Evolutionary conservation across 768 basidiomycete genomes (phyloP).

Genomic region (Russula earlei): DNA sequence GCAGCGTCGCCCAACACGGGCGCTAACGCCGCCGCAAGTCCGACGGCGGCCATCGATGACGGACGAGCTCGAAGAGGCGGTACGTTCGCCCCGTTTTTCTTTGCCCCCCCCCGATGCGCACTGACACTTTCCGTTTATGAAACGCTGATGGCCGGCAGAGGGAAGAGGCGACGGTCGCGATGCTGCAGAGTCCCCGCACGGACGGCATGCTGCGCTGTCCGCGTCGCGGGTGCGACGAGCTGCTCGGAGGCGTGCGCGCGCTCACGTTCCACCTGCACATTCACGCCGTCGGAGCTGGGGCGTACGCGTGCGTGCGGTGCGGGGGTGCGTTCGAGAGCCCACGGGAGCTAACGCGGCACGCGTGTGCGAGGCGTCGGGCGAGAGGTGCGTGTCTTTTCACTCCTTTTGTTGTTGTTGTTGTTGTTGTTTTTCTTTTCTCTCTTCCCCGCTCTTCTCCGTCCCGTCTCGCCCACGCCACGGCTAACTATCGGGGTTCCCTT

Average conservation of each 20-base stretch:
- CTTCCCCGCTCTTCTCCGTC: no score
- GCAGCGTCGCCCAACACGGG: conserved; percentile 5
- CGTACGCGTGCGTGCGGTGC: conserved; percentile 11
- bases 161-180: conserved; percentile 16
- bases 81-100: background rate
- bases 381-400: conserved; percentile 3
- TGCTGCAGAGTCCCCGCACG: conserved; percentile 10
- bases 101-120: no score
- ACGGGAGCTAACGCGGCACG: conserved; percentile 14
- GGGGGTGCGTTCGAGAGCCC: conserved; percentile 12
- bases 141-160: background rate
- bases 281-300: conserved; percentile 5
- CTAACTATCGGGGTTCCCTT: background rate
- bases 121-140: no score
- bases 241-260: conserved; percentile 14
- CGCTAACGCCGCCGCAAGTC: conserved; percentile 12
- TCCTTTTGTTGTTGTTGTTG: background rate
- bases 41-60: conserved; percentile 6
- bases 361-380: conserved; percentile 13
- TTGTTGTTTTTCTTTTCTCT: background rate
- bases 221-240: conserved; percentile 9
- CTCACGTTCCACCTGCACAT: conserved; percentile 20
- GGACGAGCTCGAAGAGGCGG: conserved; percentile 18
- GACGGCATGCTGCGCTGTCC: conserved; percentile 9
- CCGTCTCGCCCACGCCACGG: background rate